phyloP scores from a whole-genome alignment of 331 rosid genomes.

The Saraca asoca region DNA sequence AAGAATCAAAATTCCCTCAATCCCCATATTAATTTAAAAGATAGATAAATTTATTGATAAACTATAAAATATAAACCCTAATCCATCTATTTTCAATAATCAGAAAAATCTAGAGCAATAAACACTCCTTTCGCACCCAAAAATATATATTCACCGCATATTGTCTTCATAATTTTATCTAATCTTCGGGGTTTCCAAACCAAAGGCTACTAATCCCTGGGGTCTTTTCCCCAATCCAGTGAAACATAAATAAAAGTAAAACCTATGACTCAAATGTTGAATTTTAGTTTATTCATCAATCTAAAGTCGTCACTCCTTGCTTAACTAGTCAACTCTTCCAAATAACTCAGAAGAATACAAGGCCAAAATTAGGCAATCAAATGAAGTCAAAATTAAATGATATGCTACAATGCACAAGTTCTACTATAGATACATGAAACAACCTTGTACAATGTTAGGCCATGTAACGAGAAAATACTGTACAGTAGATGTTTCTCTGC shows the following conservation, averaged over 20 bases:
- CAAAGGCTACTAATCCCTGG: too few relatives aligned
- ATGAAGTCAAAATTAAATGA: slow-evolving; percentile 34
- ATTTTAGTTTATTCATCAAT: slow-evolving; percentile 12
- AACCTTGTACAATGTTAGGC: slow-evolving; percentile 49
- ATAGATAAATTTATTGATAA: too few relatives aligned
- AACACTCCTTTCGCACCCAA: too few relatives aligned
- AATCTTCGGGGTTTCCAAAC: too few relatives aligned
- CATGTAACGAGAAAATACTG: slow-evolving; percentile 51
- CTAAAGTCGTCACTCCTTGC: slow-evolving; percentile 10
- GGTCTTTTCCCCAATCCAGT: too few relatives aligned
- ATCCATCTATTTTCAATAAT: too few relatives aligned
- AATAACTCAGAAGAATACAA: slow-evolving; percentile 24
- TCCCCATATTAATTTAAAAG: too few relatives aligned
- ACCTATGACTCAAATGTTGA: not conserved
- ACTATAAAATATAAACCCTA: too few relatives aligned
- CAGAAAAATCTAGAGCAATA: too few relatives aligned
- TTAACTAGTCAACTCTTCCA: slow-evolving; percentile 27
- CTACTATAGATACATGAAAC: slow-evolving; percentile 38
- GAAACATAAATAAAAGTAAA: not conserved
- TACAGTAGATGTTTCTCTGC: slow-evolving; percentile 64
- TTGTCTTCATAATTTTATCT: too few relatives aligned
- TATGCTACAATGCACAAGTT: slow-evolving; percentile 48
- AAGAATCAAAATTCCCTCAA: too few relatives aligned
- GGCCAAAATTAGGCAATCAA: slow-evolving; percentile 23
- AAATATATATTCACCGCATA: too few relatives aligned